These are phyloP conservation scores for Brassica hybrid DNA, from an alignment of 441 rosid species.

Conservation along the genomic window DNA sequence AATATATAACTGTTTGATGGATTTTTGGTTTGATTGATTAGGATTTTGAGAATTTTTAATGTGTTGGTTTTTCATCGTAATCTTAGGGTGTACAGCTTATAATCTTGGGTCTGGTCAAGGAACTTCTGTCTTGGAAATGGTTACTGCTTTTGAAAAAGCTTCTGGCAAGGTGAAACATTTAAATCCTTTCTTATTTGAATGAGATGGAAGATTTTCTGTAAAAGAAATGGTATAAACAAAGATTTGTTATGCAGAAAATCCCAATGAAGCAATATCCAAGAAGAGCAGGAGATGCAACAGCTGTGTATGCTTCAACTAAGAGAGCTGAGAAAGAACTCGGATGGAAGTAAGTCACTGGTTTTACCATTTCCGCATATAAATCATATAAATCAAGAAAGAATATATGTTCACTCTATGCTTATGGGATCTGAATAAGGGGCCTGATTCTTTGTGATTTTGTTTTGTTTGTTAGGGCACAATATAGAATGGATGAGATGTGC, in stretches of 20 bases:
- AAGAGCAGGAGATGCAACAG: slow-evolving; percentile 92
- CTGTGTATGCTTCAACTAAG: slow-evolving; percentile 80
- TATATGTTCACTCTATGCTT: not conserved
- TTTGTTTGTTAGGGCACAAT: slow-evolving; percentile 56
- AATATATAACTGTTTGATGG: not conserved
- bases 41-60: not conserved
- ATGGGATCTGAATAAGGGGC: not conserved
- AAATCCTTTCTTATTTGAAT: not conserved
- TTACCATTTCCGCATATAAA: not conserved
- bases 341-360: slow-evolving; percentile 56
- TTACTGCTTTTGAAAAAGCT: slow-evolving; percentile 78
- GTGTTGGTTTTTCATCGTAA: slow-evolving; percentile 10
- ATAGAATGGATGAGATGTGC: slow-evolving; percentile 75
- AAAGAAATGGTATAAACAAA: not conserved
- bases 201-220: not conserved
- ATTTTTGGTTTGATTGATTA: not conserved
- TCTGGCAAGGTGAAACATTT: slow-evolving; percentile 68
- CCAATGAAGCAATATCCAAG: slow-evolving; percentile 80
- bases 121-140: slow-evolving; percentile 77
- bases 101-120: slow-evolving; percentile 74
- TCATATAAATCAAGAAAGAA: not conserved
- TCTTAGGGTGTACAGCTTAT: slow-evolving; percentile 65
- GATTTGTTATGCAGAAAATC: slow-evolving; percentile 64
- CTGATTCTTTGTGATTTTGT: not conserved
- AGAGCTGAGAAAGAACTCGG: slow-evolving; percentile 85